Evolutionary conservation across 164 flowering plant species (phyloP), one percentile per base, ranked within the genome.

Genomic region (Stephania cephalantha): DNA sequence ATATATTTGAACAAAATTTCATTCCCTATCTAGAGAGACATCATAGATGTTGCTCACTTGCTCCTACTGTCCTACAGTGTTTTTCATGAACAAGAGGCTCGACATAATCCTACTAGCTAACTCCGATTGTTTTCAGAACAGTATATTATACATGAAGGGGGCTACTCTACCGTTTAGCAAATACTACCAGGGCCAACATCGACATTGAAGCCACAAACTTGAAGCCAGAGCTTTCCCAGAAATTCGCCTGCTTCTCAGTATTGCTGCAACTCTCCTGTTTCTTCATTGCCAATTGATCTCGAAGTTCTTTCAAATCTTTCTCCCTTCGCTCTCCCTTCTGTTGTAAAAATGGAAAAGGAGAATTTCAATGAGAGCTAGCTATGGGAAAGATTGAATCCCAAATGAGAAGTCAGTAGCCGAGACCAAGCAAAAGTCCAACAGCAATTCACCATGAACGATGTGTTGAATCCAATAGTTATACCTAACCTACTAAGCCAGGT

Each of bases 251-350:
- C 69, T 89, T 89, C 65, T 84, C 89, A 12, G 9, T n/a, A 69
- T 71, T 72, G 6, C 68, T 78, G 6, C 78, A 78, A 70, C 29
- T 79, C 2, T 20, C 78, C 55, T 84, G 85, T 80, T 86, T 78
- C 78, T 86, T 89, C 48, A 85, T 79, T 42, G 88, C 87, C 69
- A 90, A 71, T 73, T 92, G 93, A 78, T 92, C 98, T 80, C 84
- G 84, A 5, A 95, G 89, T 75, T 95, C 98, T 78, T 95, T 90
- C 68, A 95, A 44, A 63, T 87, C 91, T 81, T 85, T 90, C 81
- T 95, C 97, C 81, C 95, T 86, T 76, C 88, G 81, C 81, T 93
- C 97, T 42, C 93, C 97, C 93, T 88, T 86, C 99, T 95, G 86
- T 64, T 20, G 73, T 3, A 71, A 71, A 29, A 46, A 72, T 2